Percentiles rank a stretch among this genome's conserved stretches.
These are phyloP conservation scores for Nothopassalora personata DNA, from an alignment of 2,329 filamentous ascomycete species.

Conservation along the genomic window DNA sequence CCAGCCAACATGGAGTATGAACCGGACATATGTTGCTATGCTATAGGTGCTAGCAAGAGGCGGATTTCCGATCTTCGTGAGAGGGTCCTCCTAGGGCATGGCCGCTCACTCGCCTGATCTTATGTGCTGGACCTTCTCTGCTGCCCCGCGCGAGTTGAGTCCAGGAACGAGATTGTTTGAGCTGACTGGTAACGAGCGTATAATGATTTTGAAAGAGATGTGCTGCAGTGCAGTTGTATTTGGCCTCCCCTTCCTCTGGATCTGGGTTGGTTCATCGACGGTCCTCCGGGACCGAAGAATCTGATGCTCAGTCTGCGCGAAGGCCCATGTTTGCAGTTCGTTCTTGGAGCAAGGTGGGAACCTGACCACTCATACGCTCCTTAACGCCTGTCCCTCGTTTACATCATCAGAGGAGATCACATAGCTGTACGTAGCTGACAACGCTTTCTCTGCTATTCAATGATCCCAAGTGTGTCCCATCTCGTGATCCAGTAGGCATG, in stretches of 20 bases:
- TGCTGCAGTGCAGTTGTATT: constrained; percentile 30
- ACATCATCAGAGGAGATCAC: neutral
- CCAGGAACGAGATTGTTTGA: constrained; percentile 11
- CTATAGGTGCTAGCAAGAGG: constrained; percentile 29
- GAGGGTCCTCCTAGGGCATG: constrained; percentile 32
- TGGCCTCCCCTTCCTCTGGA: constrained; percentile 32
- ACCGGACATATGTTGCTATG: constrained; percentile 34
- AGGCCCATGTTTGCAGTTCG: neutral
- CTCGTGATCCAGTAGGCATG: neutral
- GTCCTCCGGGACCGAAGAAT: constrained; percentile 16
- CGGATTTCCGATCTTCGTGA: constrained; percentile 29
- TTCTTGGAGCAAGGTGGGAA: constrained; percentile 3
- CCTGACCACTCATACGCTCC: constrained; percentile 9
- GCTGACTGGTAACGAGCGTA: constrained; percentile 30
- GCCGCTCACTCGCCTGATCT: constrained; percentile 29
- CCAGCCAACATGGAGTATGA: constrained; percentile 18
- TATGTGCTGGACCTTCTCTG: constrained; percentile 23
- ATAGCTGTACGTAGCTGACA: constrained; percentile 11
- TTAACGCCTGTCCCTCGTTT: constrained; percentile 1
- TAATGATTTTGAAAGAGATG: constrained; percentile 25
- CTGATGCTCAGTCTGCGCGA: constrained; percentile 8
- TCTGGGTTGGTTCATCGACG: constrained; percentile 29
- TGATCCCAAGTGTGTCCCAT: neutral
- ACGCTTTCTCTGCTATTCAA: neutral
- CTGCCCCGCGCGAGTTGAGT: constrained; percentile 20